Evolutionary conservation across 2,329 filamentous ascomycete genomes (phyloP).

Genomic region (Ceratocystis lukuohia): DNA sequence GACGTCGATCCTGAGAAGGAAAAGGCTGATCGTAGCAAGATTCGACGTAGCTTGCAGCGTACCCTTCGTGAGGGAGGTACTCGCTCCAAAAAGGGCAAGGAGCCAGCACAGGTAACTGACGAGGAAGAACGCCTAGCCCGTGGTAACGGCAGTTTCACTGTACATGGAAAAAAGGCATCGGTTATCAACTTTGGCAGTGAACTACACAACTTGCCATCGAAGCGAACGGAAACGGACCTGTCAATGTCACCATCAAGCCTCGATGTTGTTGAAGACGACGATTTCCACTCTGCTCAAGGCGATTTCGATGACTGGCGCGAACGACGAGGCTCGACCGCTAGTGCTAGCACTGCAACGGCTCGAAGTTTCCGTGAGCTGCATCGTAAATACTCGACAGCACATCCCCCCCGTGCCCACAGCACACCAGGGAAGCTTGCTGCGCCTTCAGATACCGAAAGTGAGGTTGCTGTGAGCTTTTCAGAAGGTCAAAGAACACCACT

Average conservation of each 20-base stretch:
- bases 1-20: constrained; percentile 26
- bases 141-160: constrained; percentile 77
- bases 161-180: constrained; percentile 95
- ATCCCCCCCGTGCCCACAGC: constrained; percentile 32
- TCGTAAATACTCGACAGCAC: constrained; percentile 43
- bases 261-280: constrained; percentile 32
- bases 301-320: constrained; percentile 32
- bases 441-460: constrained; percentile 46
- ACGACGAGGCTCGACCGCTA: constrained; percentile 50
- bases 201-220: constrained; percentile 61
- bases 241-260: constrained; percentile 26
- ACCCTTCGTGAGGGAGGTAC: constrained; percentile 71
- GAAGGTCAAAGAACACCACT: constrained; percentile 45
- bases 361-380: constrained; percentile 51
- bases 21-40: constrained; percentile 49
- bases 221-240: constrained; percentile 34
- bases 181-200: constrained; percentile 95
- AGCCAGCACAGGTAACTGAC: constrained; percentile 30
- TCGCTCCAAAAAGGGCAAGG: constrained; percentile 61
- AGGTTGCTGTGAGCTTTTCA: constrained; percentile 45
- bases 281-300: constrained; percentile 40
- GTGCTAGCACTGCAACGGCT: constrained; percentile 53
- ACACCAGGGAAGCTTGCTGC: constrained; percentile 30
- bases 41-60: constrained; percentile 76
- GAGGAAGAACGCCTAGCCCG: constrained; percentile 60